phyloP scores from a whole-genome alignment of 148 eudicot genomes.

The Diospyros lotus region DNA sequence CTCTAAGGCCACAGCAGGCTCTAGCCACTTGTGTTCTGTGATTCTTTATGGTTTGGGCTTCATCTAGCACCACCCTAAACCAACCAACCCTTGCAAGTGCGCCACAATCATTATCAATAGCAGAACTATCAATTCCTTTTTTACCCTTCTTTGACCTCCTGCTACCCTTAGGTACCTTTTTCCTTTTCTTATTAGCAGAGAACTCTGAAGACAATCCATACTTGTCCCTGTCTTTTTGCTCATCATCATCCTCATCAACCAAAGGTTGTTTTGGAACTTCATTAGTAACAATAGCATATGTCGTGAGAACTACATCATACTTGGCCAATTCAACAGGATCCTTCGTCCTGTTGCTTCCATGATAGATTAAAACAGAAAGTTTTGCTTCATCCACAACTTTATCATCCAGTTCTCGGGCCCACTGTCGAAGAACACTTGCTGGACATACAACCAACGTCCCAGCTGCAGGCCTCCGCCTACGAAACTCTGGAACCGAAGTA shows the following conservation, averaged over 20 bases:
- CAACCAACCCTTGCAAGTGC: slow-evolving; percentile 84
- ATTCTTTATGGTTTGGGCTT: slow-evolving; percentile 95
- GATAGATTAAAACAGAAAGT: slow-evolving; percentile 70
- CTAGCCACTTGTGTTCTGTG: slow-evolving; percentile 93
- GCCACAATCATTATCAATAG: slow-evolving; percentile 51
- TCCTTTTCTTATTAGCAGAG: slow-evolving; percentile 48
- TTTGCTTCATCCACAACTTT: slow-evolving; percentile 63
- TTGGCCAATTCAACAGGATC: slow-evolving; percentile 68
- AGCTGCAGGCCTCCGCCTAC: slow-evolving; percentile 73
- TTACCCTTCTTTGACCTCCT: slow-evolving; percentile 74
- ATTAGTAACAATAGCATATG: slow-evolving; percentile 82
- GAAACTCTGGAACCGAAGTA: slow-evolving; percentile 36
- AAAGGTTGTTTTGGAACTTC: slow-evolving; percentile 93
- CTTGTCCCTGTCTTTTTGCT: slow-evolving; percentile 55
- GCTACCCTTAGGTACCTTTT: slow-evolving; percentile 28
- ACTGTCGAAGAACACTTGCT: slow-evolving; percentile 93
- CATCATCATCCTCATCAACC: slow-evolving; percentile 75
- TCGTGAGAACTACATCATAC: slow-evolving; percentile 86
- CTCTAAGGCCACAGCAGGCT: slow-evolving; percentile 96
- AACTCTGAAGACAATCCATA: slow-evolving; percentile 61
- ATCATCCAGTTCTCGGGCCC: slow-evolving; percentile 87
- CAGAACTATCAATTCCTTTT: slow-evolving; percentile 43
- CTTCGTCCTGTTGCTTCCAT: slow-evolving; percentile 85
- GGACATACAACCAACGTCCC: slow-evolving; percentile 98
- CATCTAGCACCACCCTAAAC: slow-evolving; percentile 95